These are phyloP conservation scores for Coemansia sp. DNA, from an alignment of 192 early-diverging fungal genomes.

Conservation along the genomic window DNA sequence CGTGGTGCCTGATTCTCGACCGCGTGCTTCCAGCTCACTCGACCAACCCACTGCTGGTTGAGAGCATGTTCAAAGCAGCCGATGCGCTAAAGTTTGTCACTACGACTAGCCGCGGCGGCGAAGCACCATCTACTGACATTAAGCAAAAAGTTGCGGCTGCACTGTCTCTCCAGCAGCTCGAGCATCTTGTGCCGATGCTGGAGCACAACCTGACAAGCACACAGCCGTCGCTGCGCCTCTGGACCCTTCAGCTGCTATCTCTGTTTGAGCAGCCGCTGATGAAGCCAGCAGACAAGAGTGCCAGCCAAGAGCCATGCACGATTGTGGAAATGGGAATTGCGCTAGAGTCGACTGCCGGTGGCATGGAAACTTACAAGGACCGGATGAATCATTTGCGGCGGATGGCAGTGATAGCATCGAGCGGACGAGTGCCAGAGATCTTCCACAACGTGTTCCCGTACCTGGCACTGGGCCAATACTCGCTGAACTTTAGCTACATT, in stretches of 20 bases:
- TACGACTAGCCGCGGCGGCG: slow-evolving; percentile 1
- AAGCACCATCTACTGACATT: background rate
- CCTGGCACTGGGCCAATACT: slow-evolving; percentile 65
- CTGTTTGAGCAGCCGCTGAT: slow-evolving; percentile 65
- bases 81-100: slow-evolving; percentile 20
- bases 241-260: slow-evolving; percentile 64
- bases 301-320: slow-evolving; percentile 35
- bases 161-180: slow-evolving; percentile 30
- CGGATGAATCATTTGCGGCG: slow-evolving; percentile 74
- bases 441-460: slow-evolving; percentile 70
- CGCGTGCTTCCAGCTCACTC: slow-evolving; percentile 20
- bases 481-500: slow-evolving; percentile 78
- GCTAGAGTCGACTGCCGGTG: slow-evolving; percentile 64
- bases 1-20: slow-evolving; percentile 20
- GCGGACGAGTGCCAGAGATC: slow-evolving; percentile 64
- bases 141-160: slow-evolving; percentile 15
- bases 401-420: slow-evolving; percentile 63
- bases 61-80: slow-evolving; percentile 24
- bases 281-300: slow-evolving; percentile 3
- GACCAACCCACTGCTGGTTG: slow-evolving; percentile 25
- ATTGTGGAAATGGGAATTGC: slow-evolving; percentile 56
- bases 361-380: slow-evolving; percentile 72
- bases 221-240: slow-evolving; percentile 58
- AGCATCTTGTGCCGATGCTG: slow-evolving; percentile 19
- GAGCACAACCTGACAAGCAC: slow-evolving; percentile 40